Evolutionary conservation across 306 rosid species (phyloP).

Genomic region (Castanea crenata): DNA sequence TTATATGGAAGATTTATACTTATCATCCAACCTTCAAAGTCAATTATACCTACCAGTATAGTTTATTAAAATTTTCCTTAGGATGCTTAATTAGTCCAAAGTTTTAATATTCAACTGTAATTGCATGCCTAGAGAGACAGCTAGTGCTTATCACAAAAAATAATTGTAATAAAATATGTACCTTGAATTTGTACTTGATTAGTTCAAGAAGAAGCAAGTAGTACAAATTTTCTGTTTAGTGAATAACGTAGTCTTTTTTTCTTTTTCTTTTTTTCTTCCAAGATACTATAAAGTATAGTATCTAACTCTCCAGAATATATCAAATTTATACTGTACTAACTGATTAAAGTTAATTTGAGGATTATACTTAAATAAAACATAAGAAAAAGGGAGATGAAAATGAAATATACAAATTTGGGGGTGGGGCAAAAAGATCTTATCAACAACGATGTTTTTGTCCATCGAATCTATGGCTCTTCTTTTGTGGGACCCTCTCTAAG

Average conservation of each 20-base stretch:
- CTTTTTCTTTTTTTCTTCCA: too few species aligned
- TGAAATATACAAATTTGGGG: constrained; percentile 39
- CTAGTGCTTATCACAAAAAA: background rate
- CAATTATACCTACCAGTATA: background rate
- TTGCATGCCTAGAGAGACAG: background rate
- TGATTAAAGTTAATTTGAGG: background rate
- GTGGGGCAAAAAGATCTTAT: constrained; percentile 81
- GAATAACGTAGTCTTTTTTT: background rate
- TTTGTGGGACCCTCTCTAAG: constrained; percentile 74
- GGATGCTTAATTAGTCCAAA: too few species aligned
- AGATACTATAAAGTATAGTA: background rate
- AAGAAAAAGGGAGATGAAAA: constrained; percentile 31
- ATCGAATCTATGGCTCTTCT: constrained; percentile 66
- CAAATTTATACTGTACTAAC: background rate
- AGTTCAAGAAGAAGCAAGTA: background rate
- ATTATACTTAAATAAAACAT: background rate
- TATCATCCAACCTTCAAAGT: background rate
- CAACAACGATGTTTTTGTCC: constrained; percentile 54
- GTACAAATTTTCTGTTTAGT: background rate
- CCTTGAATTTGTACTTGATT: background rate
- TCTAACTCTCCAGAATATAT: background rate
- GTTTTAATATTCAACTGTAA: background rate
- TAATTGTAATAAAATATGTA: background rate
- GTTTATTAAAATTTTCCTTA: background rate
- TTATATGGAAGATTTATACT: background rate